Percentiles rank a stretch among this genome's conserved stretches.
Conservation (phyloP, 2,329 filamentous ascomycete genomes). For the Colletotrichum filicis region DNA sequence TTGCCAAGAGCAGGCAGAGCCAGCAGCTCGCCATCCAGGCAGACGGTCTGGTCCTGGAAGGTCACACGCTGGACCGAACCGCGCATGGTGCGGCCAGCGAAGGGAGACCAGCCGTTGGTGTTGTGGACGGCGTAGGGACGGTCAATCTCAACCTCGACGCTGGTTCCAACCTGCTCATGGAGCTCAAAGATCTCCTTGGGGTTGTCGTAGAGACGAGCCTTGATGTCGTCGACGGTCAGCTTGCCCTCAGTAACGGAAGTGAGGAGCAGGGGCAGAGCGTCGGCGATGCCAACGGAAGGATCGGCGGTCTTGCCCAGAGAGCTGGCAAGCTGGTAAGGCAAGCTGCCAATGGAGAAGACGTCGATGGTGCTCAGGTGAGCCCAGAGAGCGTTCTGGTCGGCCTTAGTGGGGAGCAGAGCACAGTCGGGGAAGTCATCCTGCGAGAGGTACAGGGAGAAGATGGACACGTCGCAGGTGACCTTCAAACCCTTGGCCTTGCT, state of each 20-base stretch:
- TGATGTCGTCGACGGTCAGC: conserved; percentile 79
- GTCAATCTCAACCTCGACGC: conserved; percentile 81
- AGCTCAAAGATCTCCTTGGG: conserved; percentile 85
- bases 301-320: conserved; percentile 63
- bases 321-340: conserved; percentile 80
- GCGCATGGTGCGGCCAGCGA: conserved; percentile 74
- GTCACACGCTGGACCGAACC: conserved; percentile 80
- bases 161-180: conserved; percentile 80
- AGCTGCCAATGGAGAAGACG: conserved; percentile 81
- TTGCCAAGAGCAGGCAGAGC: conserved; percentile 69
- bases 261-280: conserved; percentile 79
- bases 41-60: conserved; percentile 79
- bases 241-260: conserved; percentile 80
- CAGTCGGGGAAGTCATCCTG: conserved; percentile 77
- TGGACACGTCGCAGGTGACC: conserved; percentile 85
- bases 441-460: conserved; percentile 81
- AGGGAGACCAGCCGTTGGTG: conserved; percentile 73
- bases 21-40: conserved; percentile 75
- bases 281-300: conserved; percentile 74
- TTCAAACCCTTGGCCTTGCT: conserved; percentile 85
- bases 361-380: conserved; percentile 78
- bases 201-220: conserved; percentile 77
- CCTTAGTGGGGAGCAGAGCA: conserved; percentile 71
- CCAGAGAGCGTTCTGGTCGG: conserved; percentile 81
- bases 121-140: conserved; percentile 71